phyloP scores from a whole-genome alignment of 768 basidiomycete genomes.

The Auricularia heimuer region DNA sequence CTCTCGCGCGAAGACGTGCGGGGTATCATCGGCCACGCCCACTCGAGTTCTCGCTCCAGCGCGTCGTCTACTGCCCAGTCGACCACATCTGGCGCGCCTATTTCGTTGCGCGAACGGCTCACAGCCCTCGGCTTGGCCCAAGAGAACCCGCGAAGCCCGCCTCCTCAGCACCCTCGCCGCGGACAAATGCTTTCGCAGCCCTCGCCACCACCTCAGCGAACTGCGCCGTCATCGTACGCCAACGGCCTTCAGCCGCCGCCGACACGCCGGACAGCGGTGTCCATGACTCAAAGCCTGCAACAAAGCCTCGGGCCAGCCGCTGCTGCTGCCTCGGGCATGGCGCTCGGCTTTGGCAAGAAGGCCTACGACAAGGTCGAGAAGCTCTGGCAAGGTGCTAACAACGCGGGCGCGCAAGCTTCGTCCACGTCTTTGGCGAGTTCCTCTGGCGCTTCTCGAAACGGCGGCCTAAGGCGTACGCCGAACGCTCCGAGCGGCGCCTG shows the following conservation, averaged over 20 bases:
- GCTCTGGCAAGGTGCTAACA: conserved; percentile 37
- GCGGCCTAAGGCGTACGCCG: conserved; percentile 37
- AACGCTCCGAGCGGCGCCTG: conserved; percentile 52
- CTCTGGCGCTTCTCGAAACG: conserved; percentile 29
- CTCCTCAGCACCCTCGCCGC: not conserved
- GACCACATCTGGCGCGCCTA: not conserved
- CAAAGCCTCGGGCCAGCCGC: conserved; percentile 6
- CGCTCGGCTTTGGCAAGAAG: conserved; percentile 41
- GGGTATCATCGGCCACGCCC: not conserved
- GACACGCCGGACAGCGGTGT: conserved; percentile 54
- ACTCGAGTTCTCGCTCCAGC: not conserved
- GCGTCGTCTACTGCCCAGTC: not conserved
- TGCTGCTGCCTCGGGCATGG: conserved; percentile 63
- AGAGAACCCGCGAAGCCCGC: not conserved
- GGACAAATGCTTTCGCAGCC: not conserved
- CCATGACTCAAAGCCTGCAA: conserved; percentile 51
- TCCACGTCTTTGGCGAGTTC: conserved; percentile 25
- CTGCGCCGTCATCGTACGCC: not conserved
- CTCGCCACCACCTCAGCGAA: not conserved
- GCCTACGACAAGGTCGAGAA: conserved; percentile 72
- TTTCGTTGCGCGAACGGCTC: not conserved
- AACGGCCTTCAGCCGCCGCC: not conserved
- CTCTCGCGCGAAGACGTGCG: conserved; percentile 1
- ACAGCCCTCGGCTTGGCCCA: not conserved
- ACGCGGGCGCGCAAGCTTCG: conserved; percentile 20